Percentiles rank a stretch among this genome's conserved stretches.
These are phyloP conservation scores for Anthostomella pinea DNA, from an alignment of 2,329 filamentous ascomycete genomes.

Conservation along the genomic window DNA sequence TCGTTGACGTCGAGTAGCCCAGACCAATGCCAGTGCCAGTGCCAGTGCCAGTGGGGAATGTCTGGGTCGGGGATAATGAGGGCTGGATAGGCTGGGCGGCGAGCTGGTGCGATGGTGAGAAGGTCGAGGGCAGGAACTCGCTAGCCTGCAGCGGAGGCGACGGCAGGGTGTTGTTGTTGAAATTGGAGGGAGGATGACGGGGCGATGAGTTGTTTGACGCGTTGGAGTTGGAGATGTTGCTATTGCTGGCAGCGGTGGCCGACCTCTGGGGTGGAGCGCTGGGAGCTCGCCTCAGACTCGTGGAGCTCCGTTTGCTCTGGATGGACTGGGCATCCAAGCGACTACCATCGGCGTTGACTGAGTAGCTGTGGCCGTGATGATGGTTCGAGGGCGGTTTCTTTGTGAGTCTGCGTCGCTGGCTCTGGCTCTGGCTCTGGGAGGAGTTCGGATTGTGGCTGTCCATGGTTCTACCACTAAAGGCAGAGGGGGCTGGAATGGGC, in stretches of 20 bases:
- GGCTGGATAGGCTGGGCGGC: conserved; percentile 10
- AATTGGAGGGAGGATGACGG: conserved; percentile 40
- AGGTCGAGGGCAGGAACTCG: conserved; percentile 44
- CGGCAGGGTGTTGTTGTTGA: conserved; percentile 31
- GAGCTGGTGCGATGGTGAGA: conserved; percentile 26
- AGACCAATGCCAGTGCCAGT: conserved; percentile 12
- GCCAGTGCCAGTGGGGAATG: conserved; percentile 15
- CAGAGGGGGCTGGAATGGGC: conserved; percentile 19
- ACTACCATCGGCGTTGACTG: conserved; percentile 48
- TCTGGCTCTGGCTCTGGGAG: conserved; percentile 9
- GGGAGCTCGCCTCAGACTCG: conserved; percentile 59
- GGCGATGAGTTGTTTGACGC: conserved; percentile 48
- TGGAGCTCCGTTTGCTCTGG: conserved; percentile 62
- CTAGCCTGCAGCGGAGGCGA: conserved; percentile 45
- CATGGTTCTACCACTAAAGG: conserved; percentile 31
- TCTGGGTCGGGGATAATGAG: conserved; percentile 14
- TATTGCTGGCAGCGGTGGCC: conserved; percentile 31
- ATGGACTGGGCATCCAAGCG: conserved; percentile 55
- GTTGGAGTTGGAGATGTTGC: too few species aligned
- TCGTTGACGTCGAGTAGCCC: conserved; percentile 13
- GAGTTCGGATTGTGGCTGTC: conserved; percentile 35
- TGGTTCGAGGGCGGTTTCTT: conserved; percentile 58
- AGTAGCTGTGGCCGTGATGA: conserved; percentile 47
- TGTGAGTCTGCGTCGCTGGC: conserved; percentile 60
- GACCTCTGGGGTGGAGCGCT: conserved; percentile 51